Base-by-base conservation (phyloP, 164 flowering plant genomes). In the Chimonanthus salicifolius region DNA sequence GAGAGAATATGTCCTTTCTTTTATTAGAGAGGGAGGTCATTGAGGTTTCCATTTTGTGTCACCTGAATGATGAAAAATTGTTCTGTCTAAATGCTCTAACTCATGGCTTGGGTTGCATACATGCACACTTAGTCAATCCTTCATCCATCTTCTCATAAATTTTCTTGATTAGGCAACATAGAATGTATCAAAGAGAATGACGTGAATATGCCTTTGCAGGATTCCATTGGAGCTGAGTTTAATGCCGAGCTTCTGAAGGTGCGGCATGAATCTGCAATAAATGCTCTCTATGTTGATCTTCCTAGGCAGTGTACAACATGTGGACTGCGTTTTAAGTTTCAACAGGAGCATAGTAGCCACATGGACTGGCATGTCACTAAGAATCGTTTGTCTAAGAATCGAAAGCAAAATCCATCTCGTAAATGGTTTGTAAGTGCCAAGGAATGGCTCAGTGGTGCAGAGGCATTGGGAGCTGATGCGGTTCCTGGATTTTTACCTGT, bases 331-430 rank as follows among this genome's bases (percentile, higher is more conserved):
- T 93, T 96, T 70, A 90, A 87, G 79, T 74, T 74, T 76, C 95
- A 96, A 84, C 98, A 96, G 62, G 94, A 90, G 80, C 99, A 93
- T 78, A 87, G 97, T 54, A 85, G 77, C 76, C 99, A 96, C 74
- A 96, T 96, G 98, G 98, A 96, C 82, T 96, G 99, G 99, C 99
- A 96, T 84, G 98, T 93, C 63, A 92, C 92, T 15, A 94, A 84
- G 79, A 95, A 95, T 72, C 89, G 99, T 20, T 81, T 84, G 74
- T 86, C 93, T 8, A 93, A 84, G 77, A 90, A 82, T 74, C 91
- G 91, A 20, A 94, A 92, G 81, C 94, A 90, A 72, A 94, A 89
- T 54, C 88, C 97, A 77, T 96, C 99, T 72, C 91, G 97, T 2
- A 92, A 88, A 71, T 96, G 99, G 99, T 94, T 92, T 86, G 94